phyloP scores from a whole-genome alignment of 2,329 filamentous ascomycete species.

The Scedosporium apiospermum region DNA sequence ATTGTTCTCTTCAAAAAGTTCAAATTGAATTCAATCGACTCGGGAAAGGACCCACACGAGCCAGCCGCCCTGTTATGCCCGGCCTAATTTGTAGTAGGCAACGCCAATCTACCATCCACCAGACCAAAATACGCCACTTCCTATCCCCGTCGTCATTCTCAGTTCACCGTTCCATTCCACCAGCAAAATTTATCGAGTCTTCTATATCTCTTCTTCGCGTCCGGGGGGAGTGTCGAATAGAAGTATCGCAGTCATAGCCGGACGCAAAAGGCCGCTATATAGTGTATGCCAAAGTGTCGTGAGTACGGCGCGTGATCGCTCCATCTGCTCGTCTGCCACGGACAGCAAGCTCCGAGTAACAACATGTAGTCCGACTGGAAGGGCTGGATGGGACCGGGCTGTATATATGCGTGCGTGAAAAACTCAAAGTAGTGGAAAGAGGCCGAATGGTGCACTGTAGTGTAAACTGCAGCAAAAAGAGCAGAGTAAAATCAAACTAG shows the following conservation, averaged over 20 bases:
- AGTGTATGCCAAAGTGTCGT: too few species aligned
- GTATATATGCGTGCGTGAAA: too few species aligned
- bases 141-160: not conserved
- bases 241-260: too few species aligned
- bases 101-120: not conserved
- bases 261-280: too few species aligned
- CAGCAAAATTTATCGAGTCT: not conserved
- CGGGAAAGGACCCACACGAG: not conserved
- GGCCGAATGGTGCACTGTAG: not conserved
- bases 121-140: not conserved
- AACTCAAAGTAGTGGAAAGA: not conserved
- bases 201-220: too few species aligned
- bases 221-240: too few species aligned
- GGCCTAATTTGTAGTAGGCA: not conserved
- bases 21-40: not conserved
- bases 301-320: too few species aligned
- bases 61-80: not conserved
- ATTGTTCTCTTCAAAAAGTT: not conserved
- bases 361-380: too few species aligned
- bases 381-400: too few species aligned
- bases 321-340: too few species aligned
- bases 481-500: not conserved
- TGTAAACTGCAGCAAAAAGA: not conserved
- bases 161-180: not conserved
- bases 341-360: too few species aligned